These are phyloP conservation scores for Colletotrichum liriopes DNA, from an alignment of 2,329 filamentous ascomycete species.

Conservation along the genomic window DNA sequence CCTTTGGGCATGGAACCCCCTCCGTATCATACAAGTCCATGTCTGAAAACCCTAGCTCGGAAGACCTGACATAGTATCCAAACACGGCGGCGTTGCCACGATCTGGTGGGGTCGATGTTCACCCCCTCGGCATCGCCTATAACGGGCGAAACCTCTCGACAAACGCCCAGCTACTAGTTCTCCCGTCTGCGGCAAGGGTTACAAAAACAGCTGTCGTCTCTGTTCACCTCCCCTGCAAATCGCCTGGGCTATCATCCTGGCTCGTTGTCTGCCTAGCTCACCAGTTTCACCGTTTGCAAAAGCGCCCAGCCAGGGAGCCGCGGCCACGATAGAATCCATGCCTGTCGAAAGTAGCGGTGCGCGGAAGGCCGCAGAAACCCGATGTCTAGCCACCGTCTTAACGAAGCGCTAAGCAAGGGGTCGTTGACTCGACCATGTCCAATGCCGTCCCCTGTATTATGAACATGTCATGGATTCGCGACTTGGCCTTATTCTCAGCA, in stretches of 20 bases:
- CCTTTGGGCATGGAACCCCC: slow-evolving; percentile 19
- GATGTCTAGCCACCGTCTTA: slow-evolving; percentile 50
- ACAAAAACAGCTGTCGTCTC: slow-evolving; percentile 4
- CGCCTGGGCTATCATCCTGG: background rate
- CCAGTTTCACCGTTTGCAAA: slow-evolving; percentile 34
- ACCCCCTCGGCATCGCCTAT: slow-evolving; percentile 2
- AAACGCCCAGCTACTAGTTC: slow-evolving; percentile 34
- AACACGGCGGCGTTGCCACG: slow-evolving; percentile 19
- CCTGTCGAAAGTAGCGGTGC: slow-evolving; percentile 36
- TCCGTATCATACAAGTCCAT: background rate
- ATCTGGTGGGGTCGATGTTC: slow-evolving; percentile 31
- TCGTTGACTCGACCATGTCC: slow-evolving; percentile 55
- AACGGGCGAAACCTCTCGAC: slow-evolving; percentile 10
- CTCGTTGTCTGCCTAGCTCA: slow-evolving; percentile 1
- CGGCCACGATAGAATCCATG: slow-evolving; percentile 12
- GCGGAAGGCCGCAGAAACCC: slow-evolving; percentile 57
- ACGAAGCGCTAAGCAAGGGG: slow-evolving; percentile 47
- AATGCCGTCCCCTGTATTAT: slow-evolving; percentile 26
- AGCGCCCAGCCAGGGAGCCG: slow-evolving; percentile 7
- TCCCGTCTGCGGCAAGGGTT: slow-evolving; percentile 18
- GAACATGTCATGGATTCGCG: slow-evolving; percentile 6
- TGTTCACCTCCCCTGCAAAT: slow-evolving; percentile 3
- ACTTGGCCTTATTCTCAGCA: slow-evolving; percentile 17
- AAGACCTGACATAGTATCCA: background rate
- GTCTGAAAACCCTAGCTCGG: background rate